These are phyloP conservation scores for Candida berthetii DNA, from an alignment of 805 yeast species.

Conservation along the genomic window DNA sequence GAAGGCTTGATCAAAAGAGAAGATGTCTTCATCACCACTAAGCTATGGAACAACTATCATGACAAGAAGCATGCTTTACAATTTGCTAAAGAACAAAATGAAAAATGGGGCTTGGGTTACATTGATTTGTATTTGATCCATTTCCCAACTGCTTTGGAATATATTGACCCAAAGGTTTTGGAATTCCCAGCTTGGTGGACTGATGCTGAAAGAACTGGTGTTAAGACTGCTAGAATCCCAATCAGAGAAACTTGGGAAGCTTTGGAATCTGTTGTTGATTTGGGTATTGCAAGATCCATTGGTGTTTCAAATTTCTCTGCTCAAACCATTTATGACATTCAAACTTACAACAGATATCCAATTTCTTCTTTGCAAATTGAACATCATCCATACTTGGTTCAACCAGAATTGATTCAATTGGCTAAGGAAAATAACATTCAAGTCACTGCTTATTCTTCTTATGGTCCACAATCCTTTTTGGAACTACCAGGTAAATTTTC, in stretches of 20 bases:
- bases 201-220: conserved; percentile 34
- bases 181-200: conserved; percentile 71
- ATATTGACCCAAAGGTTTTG: conserved; percentile 62
- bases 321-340: conserved; percentile 37
- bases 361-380: conserved; percentile 68
- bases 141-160: conserved; percentile 80
- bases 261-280: conserved; percentile 36
- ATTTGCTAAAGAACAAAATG: conserved; percentile 13
- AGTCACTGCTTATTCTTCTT: conserved; percentile 76
- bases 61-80: conserved; percentile 9
- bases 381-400: conserved; percentile 89
- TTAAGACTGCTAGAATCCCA: conserved; percentile 34
- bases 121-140: conserved; percentile 79
- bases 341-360: conserved; percentile 37
- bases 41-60: conserved; percentile 56
- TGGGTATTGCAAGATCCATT: conserved; percentile 40
- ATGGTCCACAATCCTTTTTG: conserved; percentile 78
- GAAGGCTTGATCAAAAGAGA: conserved; percentile 38
- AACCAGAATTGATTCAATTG: conserved; percentile 53
- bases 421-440: conserved; percentile 49
- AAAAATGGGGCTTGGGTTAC: conserved; percentile 71
- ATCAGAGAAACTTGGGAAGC: conserved; percentile 46
- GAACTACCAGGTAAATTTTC: conserved; percentile 58
- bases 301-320: conserved; percentile 49
- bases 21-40: conserved; percentile 65